phyloP scores from a whole-genome alignment of 768 basidiomycete species.

The Serendipita sp. region DNA sequence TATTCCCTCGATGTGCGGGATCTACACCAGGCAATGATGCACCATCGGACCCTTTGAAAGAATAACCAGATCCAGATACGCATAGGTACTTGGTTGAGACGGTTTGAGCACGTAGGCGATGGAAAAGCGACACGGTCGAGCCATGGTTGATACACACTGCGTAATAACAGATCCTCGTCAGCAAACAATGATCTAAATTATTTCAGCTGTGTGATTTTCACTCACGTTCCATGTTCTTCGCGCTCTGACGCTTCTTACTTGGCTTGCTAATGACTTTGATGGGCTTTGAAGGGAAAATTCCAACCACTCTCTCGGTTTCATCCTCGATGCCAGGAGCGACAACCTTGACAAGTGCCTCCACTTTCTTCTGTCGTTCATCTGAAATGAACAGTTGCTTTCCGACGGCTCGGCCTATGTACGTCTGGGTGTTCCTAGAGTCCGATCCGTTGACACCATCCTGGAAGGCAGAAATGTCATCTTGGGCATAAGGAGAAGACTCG shows the following conservation, averaged over 20 bases:
- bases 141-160: constrained; percentile 91
- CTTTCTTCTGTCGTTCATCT: constrained; percentile 90
- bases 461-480: background rate
- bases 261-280: constrained; percentile 99
- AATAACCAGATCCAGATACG: constrained; percentile 82
- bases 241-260: constrained; percentile 88
- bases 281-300: constrained; percentile 79
- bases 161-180: background rate
- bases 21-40: constrained; percentile 68
- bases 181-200: background rate
- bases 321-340: constrained; percentile 65
- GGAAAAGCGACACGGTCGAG: constrained; percentile 87
- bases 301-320: constrained; percentile 68
- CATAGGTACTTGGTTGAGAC: constrained; percentile 93
- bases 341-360: constrained; percentile 83
- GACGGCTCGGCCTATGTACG: constrained; percentile 83
- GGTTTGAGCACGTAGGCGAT: constrained; percentile 87
- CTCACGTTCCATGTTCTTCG: constrained; percentile 77
- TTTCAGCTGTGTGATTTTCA: constrained; percentile 8
- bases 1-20: constrained; percentile 49
- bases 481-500: background rate
- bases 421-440: constrained; percentile 59
- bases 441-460: constrained; percentile 25
- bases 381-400: constrained; percentile 93
- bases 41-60: constrained; percentile 88